Evolutionary conservation across 352 stramenopile species (phyloP).

Genomic region (Phytophthora palmivora): DNA sequence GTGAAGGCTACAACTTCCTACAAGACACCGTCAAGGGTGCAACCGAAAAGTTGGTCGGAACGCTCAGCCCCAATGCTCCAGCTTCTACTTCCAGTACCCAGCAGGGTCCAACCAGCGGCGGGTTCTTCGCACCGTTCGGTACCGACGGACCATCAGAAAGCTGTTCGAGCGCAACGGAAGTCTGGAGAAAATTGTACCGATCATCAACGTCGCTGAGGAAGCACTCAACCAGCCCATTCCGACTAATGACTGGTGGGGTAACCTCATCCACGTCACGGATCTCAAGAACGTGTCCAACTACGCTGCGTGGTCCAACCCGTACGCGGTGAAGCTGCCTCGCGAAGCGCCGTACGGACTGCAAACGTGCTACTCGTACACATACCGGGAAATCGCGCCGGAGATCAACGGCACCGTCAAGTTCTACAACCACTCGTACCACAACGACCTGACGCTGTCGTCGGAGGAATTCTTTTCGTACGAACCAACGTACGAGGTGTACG

Average conservation of each 20-base stretch:
- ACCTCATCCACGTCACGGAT: conserved; percentile 65
- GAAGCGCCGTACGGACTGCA: conserved; percentile 60
- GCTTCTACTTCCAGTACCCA: not conserved
- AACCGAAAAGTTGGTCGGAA: conserved; percentile 22
- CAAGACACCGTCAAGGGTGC: conserved; percentile 14
- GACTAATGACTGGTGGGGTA: conserved; percentile 88
- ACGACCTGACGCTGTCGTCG: conserved; percentile 73
- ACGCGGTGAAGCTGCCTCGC: conserved; percentile 60
- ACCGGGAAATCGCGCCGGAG: conserved; percentile 49
- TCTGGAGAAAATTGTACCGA: conserved; percentile 54
- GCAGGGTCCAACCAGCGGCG: conserved; percentile 17
- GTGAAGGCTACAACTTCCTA: conserved; percentile 26
- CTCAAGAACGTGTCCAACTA: conserved; percentile 53
- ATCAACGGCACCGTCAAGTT: conserved; percentile 62
- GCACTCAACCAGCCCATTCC: conserved; percentile 62
- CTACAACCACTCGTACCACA: conserved; percentile 67
- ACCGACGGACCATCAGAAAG: conserved; percentile 47
- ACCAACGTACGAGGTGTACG: conserved; percentile 67
- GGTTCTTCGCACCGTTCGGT: conserved; percentile 48
- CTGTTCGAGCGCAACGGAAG: conserved; percentile 55
- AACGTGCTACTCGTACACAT: conserved; percentile 68
- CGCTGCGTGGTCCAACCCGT: conserved; percentile 73
- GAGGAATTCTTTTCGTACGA: conserved; percentile 56
- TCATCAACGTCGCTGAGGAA: conserved; percentile 66
- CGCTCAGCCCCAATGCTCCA: conserved; percentile 11